Conservation (phyloP, 257 asterid species). For the Capsicum chinense region DNA sequence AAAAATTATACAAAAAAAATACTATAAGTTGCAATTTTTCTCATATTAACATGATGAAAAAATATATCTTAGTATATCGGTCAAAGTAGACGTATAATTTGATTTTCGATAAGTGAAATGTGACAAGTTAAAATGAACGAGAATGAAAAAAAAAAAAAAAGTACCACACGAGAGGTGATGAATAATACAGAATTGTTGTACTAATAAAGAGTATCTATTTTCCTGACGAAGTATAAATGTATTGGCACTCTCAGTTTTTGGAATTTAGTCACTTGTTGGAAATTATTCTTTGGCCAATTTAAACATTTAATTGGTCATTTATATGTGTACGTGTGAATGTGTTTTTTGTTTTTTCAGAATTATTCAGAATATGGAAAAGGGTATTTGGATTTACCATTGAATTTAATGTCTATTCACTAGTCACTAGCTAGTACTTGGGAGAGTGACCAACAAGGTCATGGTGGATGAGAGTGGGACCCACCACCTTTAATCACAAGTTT, state of each 20-base stretch:
- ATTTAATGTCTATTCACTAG: slow-evolving; percentile 2
- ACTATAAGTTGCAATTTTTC: too few relatives aligned
- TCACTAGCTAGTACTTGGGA: neutral
- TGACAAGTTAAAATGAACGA: too few relatives aligned
- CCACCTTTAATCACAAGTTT: too few relatives aligned
- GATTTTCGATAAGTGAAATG: too few relatives aligned
- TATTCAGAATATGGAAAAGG: neutral
- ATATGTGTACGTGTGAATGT: slow-evolving; percentile 14
- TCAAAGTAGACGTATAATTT: too few relatives aligned
- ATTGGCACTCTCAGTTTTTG: slow-evolving; percentile 19
- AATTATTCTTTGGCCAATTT: slow-evolving; percentile 24
- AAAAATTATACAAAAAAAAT: too few relatives aligned
- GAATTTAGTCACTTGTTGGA: slow-evolving; percentile 14
- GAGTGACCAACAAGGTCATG: too few relatives aligned
- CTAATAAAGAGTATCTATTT: slow-evolving; percentile 5
- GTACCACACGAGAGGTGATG: neutral
- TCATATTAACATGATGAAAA: too few relatives aligned
- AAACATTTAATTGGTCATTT: neutral
- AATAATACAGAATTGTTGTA: neutral
- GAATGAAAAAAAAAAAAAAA: too few relatives aligned
- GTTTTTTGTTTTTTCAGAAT: neutral
- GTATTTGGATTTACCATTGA: slow-evolving; percentile 12
- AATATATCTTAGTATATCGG: too few relatives aligned
- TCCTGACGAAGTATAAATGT: slow-evolving; percentile 10
- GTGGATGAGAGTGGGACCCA: too few relatives aligned